Conservation (phyloP, 2,329 filamentous ascomycete species). For the Apiospora pterosperma region DNA sequence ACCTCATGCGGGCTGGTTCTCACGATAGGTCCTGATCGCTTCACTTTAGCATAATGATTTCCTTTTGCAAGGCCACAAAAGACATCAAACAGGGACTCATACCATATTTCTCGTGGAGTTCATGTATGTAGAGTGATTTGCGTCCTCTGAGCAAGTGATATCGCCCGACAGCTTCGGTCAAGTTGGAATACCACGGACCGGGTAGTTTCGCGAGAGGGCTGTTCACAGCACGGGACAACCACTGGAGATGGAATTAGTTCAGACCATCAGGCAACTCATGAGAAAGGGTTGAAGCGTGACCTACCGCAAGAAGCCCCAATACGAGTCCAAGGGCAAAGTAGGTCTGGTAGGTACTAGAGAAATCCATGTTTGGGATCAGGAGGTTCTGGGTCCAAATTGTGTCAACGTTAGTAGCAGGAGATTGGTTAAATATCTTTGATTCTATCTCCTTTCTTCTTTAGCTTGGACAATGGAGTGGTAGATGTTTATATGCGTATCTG, state of each 20-base stretch:
- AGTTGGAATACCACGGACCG: constrained; percentile 9
- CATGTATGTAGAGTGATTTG: not conserved
- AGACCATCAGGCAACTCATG: not conserved
- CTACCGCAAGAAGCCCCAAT: not conserved
- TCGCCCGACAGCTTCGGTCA: not conserved
- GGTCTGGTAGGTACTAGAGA: not conserved
- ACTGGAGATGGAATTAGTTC: not conserved
- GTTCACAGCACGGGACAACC: not conserved
- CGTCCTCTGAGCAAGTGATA: constrained; percentile 8
- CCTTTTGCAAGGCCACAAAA: not conserved
- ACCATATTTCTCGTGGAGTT: constrained; percentile 9
- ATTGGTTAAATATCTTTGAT: no score
- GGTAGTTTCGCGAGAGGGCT: constrained; percentile 5
- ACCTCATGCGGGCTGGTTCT: constrained; percentile 21
- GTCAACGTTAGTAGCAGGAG: not conserved
- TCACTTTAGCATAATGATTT: not conserved
- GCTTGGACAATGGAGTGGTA: no score
- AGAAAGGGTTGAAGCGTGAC: not conserved
- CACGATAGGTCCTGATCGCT: constrained; percentile 11
- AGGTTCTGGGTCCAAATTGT: not conserved
- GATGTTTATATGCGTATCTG: no score
- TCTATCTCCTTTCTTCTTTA: no score
- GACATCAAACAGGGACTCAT: not conserved
- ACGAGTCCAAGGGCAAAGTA: not conserved
- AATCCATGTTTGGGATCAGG: not conserved